Base-by-base conservation (phyloP, 2,329 filamentous ascomycete species). In the Cyphellophora attinorum region DNA sequence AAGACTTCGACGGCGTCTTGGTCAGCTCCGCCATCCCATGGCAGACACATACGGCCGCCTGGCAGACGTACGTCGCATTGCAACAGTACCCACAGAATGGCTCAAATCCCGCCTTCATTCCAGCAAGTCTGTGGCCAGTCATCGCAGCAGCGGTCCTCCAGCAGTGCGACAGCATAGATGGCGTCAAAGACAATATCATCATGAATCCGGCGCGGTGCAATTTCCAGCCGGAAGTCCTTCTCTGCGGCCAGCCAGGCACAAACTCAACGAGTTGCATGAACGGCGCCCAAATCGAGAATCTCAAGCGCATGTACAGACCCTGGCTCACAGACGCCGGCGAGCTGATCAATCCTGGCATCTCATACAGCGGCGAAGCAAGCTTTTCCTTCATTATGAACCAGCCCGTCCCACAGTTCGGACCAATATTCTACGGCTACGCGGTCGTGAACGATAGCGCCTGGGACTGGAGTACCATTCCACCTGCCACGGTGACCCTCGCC, bases 381-480 rank as follows among this genome's bases (percentile, higher is more conserved):
- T 4, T 62, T 59, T 38, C 47, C 3, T 25, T 28, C 5, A 44
- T 42, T 18, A 6, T 47, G 25, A 27, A 46, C 17, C 48, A 47
- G 19, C 31, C 39, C 31, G 38, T 41, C 35, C 25, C 50, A 31
- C 62, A 59, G 59, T 57, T 51, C 31, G 59, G 58, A 6, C 37
- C 55, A 8, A 46, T 45, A 6, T 42, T 46, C 5, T 60, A 60
- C 30, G 36, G 64, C 2, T 18, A 39, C 3, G 51, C 54, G 33
- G 48, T 62, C 25, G 42, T 51, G 1, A 35, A 41, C 5, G 57
- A 53, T 36, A 45, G 58, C 33, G 29, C 53, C 6, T 29, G 37
- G 11, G 53, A 48, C 3, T 52, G 65, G 33, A 51, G 45, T 11
- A 42, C 51, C 28, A 38, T 36, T 14, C 45, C 52, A 11, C 53